A percentile compares a stretch with the other conserved stretches of the same genome.
phyloP scores from a whole-genome alignment of 257 asterid genomes.

The Nemophila menziesii region DNA sequence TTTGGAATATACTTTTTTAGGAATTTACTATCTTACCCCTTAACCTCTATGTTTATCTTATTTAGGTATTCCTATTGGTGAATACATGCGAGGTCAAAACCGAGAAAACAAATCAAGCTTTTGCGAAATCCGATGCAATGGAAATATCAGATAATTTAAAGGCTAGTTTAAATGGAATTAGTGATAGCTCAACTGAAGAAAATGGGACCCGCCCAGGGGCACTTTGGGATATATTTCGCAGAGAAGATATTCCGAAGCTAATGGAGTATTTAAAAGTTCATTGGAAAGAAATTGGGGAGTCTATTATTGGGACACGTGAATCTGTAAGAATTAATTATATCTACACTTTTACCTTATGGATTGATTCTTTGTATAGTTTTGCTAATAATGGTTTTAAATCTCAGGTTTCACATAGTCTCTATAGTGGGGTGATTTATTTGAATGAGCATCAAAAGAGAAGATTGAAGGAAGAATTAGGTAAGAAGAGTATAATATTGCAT shows the following conservation, averaged over 20 bases:
- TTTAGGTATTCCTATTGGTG: constrained; percentile 80
- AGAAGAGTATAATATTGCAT: constrained; percentile 13
- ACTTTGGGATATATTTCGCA: constrained; percentile 77
- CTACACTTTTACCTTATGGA: background rate
- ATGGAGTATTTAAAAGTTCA: constrained; percentile 48
- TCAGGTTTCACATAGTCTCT: constrained; percentile 64
- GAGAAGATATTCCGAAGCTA: constrained; percentile 70
- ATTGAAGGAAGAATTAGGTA: constrained; percentile 85
- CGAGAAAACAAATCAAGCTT: constrained; percentile 25
- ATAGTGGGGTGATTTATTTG: constrained; percentile 56
- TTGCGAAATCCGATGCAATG: constrained; percentile 28
- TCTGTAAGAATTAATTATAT: constrained; percentile 29
- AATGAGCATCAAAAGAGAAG: constrained; percentile 53
- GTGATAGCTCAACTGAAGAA: constrained; percentile 20
- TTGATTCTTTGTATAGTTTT: background rate
- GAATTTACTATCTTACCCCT: too few species aligned
- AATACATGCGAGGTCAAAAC: constrained; percentile 41
- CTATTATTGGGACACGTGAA: constrained; percentile 20
- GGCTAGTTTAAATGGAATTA: constrained; percentile 23
- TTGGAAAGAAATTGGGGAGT: constrained; percentile 34
- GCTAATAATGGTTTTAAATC: constrained; percentile 16
- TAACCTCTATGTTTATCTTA: constrained; percentile 10
- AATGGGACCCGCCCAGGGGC: constrained; percentile 52
- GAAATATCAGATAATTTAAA: constrained; percentile 26
- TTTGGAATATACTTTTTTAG: background rate